Base-by-base conservation (phyloP, 805 yeast genomes). In the Maudiozyma saulgeensis region DNA sequence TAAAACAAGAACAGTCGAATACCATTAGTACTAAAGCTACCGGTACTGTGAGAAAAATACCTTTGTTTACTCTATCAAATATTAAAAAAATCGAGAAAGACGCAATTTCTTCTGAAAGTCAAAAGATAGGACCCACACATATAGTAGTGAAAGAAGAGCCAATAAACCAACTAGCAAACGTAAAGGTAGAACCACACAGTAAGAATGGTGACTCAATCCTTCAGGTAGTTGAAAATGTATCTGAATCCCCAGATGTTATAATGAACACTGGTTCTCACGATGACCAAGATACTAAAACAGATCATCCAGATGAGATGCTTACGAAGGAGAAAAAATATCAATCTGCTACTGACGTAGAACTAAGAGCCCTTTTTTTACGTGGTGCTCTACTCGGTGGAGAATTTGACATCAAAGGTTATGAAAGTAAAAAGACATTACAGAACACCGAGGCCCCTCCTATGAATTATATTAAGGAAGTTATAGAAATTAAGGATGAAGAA, bases 41-140 rank as follows among this genome's bases (percentile, higher is more conserved):
- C 8, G 32, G 18, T 15, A 37, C 15, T 37, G 21, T 18, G 2
- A 51, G 50, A 38, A 59, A 53, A 41, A 55, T 55, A 5, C 65
- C 65, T 2, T 51, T 61, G 7, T 62, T 62, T 49, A 56, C 57
- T 35, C 41, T 60, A 31, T 49, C 59, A 12, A 54, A 52, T 15
- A 53, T 57, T 35, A 56, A 51, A 42, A 46, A 53, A 28, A 43
- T 55, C 25, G 53, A 54, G 21, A 15, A 34, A 19, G 37, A 41
- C 13, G 49, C 49, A 13, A 35, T 16, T n/a, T 15, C 37, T 28
- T 34, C 42, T 38, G 11, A 45, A 46, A 16, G 12, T 13, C 11
- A 45, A 39, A 19, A 2, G 8, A 9, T 8, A 15, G 21, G n/a
- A 12, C 41, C 38, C 28, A 23, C n/a, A 4, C 6, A 19, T 3